Evolutionary conservation across 129 eudicot species (phyloP).

Genomic region (Artemisia tridentata): DNA sequence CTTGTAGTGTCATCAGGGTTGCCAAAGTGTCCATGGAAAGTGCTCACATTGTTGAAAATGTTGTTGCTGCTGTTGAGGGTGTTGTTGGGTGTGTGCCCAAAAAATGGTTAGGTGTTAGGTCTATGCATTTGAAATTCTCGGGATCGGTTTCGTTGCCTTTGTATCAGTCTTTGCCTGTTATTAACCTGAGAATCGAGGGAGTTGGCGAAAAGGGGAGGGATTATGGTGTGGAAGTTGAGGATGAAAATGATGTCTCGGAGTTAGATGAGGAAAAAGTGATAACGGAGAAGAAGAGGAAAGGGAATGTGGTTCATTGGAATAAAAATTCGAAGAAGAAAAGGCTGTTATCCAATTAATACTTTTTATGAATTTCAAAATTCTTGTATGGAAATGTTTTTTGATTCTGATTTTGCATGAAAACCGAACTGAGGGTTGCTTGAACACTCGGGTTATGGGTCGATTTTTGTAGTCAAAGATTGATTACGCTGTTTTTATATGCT

Average conservation of each 20-base stretch:
- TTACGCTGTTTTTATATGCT: no score
- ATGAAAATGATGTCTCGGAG: conserved; percentile 4
- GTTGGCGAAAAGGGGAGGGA: not conserved
- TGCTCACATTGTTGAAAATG: conserved; percentile 73
- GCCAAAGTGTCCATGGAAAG: conserved; percentile 58
- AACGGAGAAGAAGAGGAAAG: conserved; percentile 11
- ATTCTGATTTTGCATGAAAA: no score
- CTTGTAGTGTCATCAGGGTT: conserved; percentile 70
- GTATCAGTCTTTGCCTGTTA: conserved; percentile 78
- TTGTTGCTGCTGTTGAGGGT: conserved; percentile 50
- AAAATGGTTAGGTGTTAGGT: conserved; percentile 66
- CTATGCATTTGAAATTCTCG: conserved; percentile 70
- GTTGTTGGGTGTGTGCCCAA: conserved; percentile 48
- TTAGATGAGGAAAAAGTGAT: not conserved
- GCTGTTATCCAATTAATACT: not conserved
- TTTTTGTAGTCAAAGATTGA: no score
- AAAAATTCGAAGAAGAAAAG: conserved; percentile 17
- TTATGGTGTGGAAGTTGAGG: conserved; percentile 23
- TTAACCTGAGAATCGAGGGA: conserved; percentile 59
- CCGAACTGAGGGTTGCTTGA: no score
- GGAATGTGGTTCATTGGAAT: conserved; percentile 2
- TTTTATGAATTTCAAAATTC: no score
- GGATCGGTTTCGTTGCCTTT: conserved; percentile 81
- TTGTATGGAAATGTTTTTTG: no score
- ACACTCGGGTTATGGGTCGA: no score